Conservation (phyloP, 1,139 yeast species). For the Taphrina sp. region DNA sequence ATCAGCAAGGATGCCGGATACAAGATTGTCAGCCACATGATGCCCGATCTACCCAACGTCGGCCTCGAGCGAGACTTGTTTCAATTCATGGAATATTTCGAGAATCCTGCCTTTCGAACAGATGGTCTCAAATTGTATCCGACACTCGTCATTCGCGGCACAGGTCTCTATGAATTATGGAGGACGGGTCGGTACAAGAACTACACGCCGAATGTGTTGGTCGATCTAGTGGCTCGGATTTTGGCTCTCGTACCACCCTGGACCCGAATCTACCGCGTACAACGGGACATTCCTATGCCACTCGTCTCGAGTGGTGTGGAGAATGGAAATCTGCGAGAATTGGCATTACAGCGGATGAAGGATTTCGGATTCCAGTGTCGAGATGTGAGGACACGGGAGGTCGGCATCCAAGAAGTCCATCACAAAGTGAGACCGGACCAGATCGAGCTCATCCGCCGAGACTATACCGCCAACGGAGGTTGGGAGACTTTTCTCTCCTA, state of each 20-base stretch:
- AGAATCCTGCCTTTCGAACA: slow-evolving; percentile 93
- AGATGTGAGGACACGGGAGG: slow-evolving; percentile 98
- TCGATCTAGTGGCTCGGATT: slow-evolving; percentile 91
- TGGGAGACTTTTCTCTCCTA: slow-evolving; percentile 97
- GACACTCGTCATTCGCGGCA: slow-evolving; percentile 93
- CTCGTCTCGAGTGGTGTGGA: slow-evolving; percentile 97
- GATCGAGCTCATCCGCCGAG: slow-evolving; percentile 91
- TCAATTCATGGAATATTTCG: slow-evolving; percentile 93
- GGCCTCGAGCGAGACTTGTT: slow-evolving; percentile 98
- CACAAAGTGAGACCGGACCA: slow-evolving; percentile 97
- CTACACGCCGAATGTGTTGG: slow-evolving; percentile 88
- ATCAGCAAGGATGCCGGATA: slow-evolving; percentile 97
- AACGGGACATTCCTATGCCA: slow-evolving; percentile 99
- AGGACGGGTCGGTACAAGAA: slow-evolving; percentile 92
- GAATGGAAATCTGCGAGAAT: slow-evolving; percentile 91
- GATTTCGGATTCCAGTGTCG: slow-evolving; percentile 96
- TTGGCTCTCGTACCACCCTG: slow-evolving; percentile 97
- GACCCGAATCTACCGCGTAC: slow-evolving; percentile 98
- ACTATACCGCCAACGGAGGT: slow-evolving; percentile 95
- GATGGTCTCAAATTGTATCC: slow-evolving; percentile 96
- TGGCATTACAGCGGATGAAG: slow-evolving; percentile 95
- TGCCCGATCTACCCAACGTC: slow-evolving; percentile 98
- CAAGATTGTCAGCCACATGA: slow-evolving; percentile 97
- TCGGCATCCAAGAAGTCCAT: slow-evolving; percentile 97
- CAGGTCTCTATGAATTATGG: slow-evolving; percentile 97